These are phyloP conservation scores for Epichloe sibirici DNA, from an alignment of 2,329 filamentous ascomycete species.

Conservation along the genomic window DNA sequence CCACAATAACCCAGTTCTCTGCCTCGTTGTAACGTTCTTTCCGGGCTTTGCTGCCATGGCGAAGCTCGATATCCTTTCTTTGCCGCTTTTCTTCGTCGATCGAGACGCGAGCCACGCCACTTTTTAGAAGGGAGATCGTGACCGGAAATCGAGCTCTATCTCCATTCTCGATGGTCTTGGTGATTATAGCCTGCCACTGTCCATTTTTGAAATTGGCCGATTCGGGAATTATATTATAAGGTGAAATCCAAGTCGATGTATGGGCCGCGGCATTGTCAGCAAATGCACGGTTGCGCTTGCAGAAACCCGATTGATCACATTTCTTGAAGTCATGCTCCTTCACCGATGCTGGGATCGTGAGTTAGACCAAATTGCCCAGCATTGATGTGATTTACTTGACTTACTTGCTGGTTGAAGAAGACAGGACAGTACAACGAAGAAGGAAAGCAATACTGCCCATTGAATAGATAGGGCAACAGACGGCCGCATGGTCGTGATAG, in stretches of 20 bases:
- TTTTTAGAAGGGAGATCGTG: slow-evolving; percentile 78
- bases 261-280: slow-evolving; percentile 62
- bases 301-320: slow-evolving; percentile 92
- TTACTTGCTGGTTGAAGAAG: slow-evolving; percentile 54
- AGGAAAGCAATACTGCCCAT: slow-evolving; percentile 53
- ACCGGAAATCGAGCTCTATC: slow-evolving; percentile 71
- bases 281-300: slow-evolving; percentile 82
- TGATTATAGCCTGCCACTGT: slow-evolving; percentile 64
- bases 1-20: slow-evolving; percentile 75
- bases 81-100: slow-evolving; percentile 85
- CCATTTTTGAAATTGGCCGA: slow-evolving; percentile 69
- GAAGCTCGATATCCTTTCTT: slow-evolving; percentile 77
- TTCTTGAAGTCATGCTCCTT: slow-evolving; percentile 98
- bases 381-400: slow-evolving; percentile 10
- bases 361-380: background rate
- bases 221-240: slow-evolving; percentile 63
- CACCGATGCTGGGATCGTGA: slow-evolving; percentile 49
- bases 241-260: slow-evolving; percentile 60
- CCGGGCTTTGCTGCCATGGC: slow-evolving; percentile 69
- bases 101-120: slow-evolving; percentile 74
- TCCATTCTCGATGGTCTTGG: slow-evolving; percentile 59
- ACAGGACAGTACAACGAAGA: slow-evolving; percentile 46
- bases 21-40: slow-evolving; percentile 95
- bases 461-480: slow-evolving; percentile 37
- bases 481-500: slow-evolving; percentile 35